Base-by-base conservation (phyloP, 768 basidiomycete species). In the Auricularia heimuer region DNA sequence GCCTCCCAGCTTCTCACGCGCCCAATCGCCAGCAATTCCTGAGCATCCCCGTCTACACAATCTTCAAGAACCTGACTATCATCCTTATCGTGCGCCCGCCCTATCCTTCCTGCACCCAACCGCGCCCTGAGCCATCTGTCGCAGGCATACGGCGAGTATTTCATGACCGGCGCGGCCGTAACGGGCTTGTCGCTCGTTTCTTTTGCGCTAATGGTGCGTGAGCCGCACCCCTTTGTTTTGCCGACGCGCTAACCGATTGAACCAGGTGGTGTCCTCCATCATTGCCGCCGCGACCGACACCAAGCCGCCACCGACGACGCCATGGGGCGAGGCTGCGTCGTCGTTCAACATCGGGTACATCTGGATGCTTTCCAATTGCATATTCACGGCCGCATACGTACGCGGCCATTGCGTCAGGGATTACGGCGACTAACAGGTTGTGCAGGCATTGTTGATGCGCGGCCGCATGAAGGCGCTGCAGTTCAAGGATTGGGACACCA, bases 61-160 rank as follows among this genome's bases (percentile, higher is more conserved):
- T 99, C 68, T 98, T 98, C 84, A 99, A 99, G 77, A 99, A 99
- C 74, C 73, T 98, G 71, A 98, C 97, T n/a, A 99, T 98, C 71
- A 98, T 99, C 69, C 83, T 99, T 35, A 98, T 98, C 72, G 95
- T 93, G 68, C 69, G 89, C 37, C 58, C 12, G 24, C 11, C 61
- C 47, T 63, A 37, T 63, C 29, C 54, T 54, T 4, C 29, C 61
- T 63, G 4, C 61, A 65, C 67, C 62, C 42, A 29, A 39, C 63
- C 45, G 35, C 21, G 64, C 36, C 42, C 39, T 62, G 56, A 64
- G 29, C 29, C 29, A 29, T 29, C 29, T 29, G 29, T 24, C 16
- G 51, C 54, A 95, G 93, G 94, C 97, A 7, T 97, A 99, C 73
- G 97, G 97, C 45, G 97, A 98, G 77, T 90, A 97, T 6, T 76